These are phyloP conservation scores for Parascedosporium putredinis DNA, from an alignment of 2,329 filamentous ascomycete species.

Conservation along the genomic window DNA sequence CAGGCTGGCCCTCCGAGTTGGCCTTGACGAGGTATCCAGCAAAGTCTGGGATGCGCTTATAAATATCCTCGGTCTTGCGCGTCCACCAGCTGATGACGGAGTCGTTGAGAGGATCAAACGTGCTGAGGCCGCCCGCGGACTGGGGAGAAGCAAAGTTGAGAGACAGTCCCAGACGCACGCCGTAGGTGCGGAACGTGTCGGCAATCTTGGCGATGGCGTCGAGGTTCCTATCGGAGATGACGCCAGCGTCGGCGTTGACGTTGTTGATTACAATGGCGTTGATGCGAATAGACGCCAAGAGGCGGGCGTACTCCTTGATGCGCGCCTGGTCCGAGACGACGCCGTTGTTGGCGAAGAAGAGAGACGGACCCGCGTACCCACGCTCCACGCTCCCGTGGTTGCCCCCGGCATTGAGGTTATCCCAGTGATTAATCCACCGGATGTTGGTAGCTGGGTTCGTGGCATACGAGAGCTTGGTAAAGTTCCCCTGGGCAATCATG, in stretches of 20 bases:
- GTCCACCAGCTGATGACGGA: constrained; percentile 53
- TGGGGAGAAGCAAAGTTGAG: constrained; percentile 59
- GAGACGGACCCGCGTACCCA: constrained; percentile 57
- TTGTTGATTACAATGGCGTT: constrained; percentile 63
- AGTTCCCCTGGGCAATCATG: constrained; percentile 49
- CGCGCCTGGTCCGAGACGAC: constrained; percentile 49
- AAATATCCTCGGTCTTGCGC: constrained; percentile 47
- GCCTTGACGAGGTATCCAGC: constrained; percentile 62
- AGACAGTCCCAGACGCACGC: constrained; percentile 54
- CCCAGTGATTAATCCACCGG: constrained; percentile 65
- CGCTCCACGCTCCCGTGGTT: constrained; percentile 48
- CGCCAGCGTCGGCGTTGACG: constrained; percentile 54
- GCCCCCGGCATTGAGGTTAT: constrained; percentile 47
- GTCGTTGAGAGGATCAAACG: constrained; percentile 55
- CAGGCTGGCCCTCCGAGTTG: constrained; percentile 62
- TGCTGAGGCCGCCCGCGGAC: constrained; percentile 41
- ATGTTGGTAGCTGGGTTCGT: constrained; percentile 50
- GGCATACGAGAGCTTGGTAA: constrained; percentile 33
- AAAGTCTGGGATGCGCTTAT: constrained; percentile 53
- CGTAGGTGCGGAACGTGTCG: constrained; percentile 56
- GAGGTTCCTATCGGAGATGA: constrained; percentile 47
- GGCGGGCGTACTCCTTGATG: constrained; percentile 50
- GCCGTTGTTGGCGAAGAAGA: constrained; percentile 52
- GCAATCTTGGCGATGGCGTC: constrained; percentile 52
- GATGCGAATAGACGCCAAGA: constrained; percentile 55